Percentiles rank a stretch among this genome's conserved stretches.
phyloP scores from a whole-genome alignment of 257 asterid species.

The Solanum tarapatanum region DNA sequence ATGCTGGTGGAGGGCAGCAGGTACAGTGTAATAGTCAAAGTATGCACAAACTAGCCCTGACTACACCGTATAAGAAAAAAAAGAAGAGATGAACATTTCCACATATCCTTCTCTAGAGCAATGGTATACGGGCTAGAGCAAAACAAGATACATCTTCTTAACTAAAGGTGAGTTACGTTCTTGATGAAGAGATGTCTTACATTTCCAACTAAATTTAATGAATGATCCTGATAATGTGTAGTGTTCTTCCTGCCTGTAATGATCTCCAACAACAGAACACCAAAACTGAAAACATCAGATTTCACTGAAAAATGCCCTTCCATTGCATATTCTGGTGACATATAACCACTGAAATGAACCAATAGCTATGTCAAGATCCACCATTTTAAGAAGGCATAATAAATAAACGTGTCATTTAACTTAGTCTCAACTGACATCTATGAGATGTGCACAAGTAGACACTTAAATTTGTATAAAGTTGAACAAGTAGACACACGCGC shows the following conservation, averaged over 20 bases:
- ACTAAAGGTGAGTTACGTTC: neutral
- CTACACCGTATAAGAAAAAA: neutral
- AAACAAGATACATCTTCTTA: neutral
- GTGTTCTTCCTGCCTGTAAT: constrained; percentile 17
- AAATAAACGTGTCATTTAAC: too few relatives aligned
- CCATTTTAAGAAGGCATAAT: neutral
- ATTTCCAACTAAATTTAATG: constrained; percentile 24
- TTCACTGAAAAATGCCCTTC: constrained; percentile 20
- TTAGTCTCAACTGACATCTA: neutral
- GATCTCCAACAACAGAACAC: constrained; percentile 25
- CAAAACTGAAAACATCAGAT: constrained; percentile 26
- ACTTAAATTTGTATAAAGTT: too few relatives aligned
- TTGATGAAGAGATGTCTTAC: constrained; percentile 5
- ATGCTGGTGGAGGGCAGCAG: neutral
- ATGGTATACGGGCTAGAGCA: neutral
- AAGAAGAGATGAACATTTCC: neutral
- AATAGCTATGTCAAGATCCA: neutral
- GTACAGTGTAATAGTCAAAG: neutral
- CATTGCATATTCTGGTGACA: constrained; percentile 28
- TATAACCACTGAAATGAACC: constrained; percentile 12
- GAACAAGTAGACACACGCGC: neutral
- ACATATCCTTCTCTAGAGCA: neutral
- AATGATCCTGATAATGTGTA: constrained; percentile 17
- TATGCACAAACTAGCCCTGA: neutral
- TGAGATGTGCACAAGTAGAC: neutral